phyloP scores from a whole-genome alignment of 768 basidiomycete genomes.

The Lactarius sanguifluus region DNA sequence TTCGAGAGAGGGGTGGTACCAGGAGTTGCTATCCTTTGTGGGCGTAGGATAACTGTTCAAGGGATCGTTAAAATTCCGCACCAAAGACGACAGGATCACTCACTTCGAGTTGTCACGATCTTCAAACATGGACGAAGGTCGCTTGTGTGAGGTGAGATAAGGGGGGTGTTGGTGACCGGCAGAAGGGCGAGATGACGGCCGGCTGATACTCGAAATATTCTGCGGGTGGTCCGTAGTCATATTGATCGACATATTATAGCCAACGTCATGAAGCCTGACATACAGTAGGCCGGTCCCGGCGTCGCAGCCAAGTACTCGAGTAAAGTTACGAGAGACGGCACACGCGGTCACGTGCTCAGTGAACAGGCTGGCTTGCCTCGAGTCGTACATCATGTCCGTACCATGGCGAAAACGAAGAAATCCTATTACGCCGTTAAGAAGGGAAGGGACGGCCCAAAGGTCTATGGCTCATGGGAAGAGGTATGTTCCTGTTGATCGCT shows the following conservation, averaged over 20 bases:
- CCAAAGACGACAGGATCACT: background rate
- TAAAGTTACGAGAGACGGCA: background rate
- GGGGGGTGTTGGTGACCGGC: conserved; percentile 26
- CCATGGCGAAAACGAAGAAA: conserved; percentile 38
- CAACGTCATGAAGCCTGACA: background rate
- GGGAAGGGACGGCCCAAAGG: conserved; percentile 56
- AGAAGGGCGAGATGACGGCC: conserved; percentile 30
- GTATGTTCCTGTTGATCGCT: conserved; percentile 36
- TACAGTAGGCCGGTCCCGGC: background rate
- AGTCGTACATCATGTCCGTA: background rate
- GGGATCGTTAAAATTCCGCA: background rate
- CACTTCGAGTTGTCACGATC: conserved; percentile 19
- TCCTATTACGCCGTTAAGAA: conserved; percentile 64
- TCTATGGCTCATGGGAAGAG: conserved; percentile 62
- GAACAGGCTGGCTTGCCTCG: background rate
- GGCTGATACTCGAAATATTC: conserved; percentile 24
- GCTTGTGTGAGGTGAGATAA: conserved; percentile 24
- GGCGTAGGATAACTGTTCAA: conserved; percentile 31
- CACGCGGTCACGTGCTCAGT: conserved; percentile 3
- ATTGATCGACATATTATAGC: conserved; percentile 25
- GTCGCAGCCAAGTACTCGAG: background rate
- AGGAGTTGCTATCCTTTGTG: conserved; percentile 68
- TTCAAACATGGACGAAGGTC: conserved; percentile 24
- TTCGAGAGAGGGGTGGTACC: conserved; percentile 84
- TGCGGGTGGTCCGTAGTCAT: conserved; percentile 30